Base-by-base conservation (phyloP, 1,284 basidiomycete species). In the Anthracocystis walkeri region DNA sequence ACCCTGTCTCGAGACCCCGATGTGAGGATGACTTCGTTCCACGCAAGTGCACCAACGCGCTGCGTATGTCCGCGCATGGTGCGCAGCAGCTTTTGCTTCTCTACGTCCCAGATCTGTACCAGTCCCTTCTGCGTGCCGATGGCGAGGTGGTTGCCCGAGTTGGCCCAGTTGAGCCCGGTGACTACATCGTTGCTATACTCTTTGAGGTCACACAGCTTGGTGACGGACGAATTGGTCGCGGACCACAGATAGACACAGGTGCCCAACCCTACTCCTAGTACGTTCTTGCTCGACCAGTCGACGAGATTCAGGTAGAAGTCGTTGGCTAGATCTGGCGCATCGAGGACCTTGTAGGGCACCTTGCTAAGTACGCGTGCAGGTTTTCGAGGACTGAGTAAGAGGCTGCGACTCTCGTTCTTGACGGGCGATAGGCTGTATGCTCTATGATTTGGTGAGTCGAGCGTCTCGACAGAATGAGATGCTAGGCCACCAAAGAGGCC, bases 241-340 rank as follows among this genome's bases (percentile, higher is more conserved):
- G 92, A 93, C 97, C 97, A 99, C 1, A 98, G 90, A 85, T 99
- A 99, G 5, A 99, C 95, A 71, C 93, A 95, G 0, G 91, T 89
- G 4, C 92, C 93, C 4, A 99, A 88, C 0, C 95, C 97, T 2
- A 99, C 97, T 12, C 93, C 95, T 0, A 99, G 90, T 0, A 97
- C 90, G 83, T 99, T 97, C 8, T 93, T 95, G 57, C 91, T 92
- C 1, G 92, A 94, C 96, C 97, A 99, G 75, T 98, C 96, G 18
- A 99, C 95, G 18, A 99, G 89, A 82, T 99, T 99, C 72, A 99
- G 91, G 82, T 99, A 99, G 86, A 97, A 99, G 85, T 99, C 97
- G 85, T 99, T 96, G 21, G 79, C 82, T 20, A 99, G 90, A 72
- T 98, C 95, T 0, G 96, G 97, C 1, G 97, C 97, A 84, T 99